phyloP scores from a whole-genome alignment of 2,329 filamentous ascomycete genomes.

The Calonectria leucothoes region DNA sequence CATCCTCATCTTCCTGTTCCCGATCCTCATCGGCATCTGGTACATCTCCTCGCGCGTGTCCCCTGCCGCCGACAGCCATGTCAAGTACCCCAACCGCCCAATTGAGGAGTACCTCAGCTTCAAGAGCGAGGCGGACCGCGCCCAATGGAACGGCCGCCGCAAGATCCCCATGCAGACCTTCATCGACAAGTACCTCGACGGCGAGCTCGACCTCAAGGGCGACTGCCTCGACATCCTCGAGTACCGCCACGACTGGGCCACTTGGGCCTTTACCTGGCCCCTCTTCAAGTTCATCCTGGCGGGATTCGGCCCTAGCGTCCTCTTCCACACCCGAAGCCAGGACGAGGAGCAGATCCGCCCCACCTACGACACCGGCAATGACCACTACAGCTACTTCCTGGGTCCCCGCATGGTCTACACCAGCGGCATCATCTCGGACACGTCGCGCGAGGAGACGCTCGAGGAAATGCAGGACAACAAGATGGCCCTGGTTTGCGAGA shows the following conservation, averaged over 20 bases:
- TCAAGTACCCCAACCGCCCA: conserved; percentile 83
- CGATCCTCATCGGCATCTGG: conserved; percentile 87
- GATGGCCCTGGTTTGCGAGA: conserved; percentile 93
- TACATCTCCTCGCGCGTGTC: conserved; percentile 81
- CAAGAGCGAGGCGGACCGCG: conserved; percentile 69
- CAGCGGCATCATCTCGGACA: conserved; percentile 90
- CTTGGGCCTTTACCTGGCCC: conserved; percentile 87
- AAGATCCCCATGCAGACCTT: conserved; percentile 94
- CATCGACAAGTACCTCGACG: conserved; percentile 97
- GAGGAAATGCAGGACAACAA: conserved; percentile 99
- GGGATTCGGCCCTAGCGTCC: conserved; percentile 87
- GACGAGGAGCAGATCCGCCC: conserved; percentile 98
- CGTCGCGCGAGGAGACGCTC: conserved; percentile 86
- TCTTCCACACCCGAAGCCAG: conserved; percentile 92
- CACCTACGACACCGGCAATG: conserved; percentile 97
- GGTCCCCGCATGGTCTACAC: conserved; percentile 99
- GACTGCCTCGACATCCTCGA: conserved; percentile 90
- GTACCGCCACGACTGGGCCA: conserved; percentile 97
- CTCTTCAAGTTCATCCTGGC: conserved; percentile 90
- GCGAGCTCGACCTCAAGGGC: conserved; percentile 94
- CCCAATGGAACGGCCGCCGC: conserved; percentile 79
- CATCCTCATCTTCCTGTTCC: conserved; percentile 79
- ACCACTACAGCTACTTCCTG: conserved; percentile 98
- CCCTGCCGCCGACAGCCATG: conserved; percentile 88
- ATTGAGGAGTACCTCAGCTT: conserved; percentile 92